Evolutionary conservation across 2,329 filamentous ascomycete genomes (phyloP).

Genomic region (Colletotrichum liaoningense): DNA sequence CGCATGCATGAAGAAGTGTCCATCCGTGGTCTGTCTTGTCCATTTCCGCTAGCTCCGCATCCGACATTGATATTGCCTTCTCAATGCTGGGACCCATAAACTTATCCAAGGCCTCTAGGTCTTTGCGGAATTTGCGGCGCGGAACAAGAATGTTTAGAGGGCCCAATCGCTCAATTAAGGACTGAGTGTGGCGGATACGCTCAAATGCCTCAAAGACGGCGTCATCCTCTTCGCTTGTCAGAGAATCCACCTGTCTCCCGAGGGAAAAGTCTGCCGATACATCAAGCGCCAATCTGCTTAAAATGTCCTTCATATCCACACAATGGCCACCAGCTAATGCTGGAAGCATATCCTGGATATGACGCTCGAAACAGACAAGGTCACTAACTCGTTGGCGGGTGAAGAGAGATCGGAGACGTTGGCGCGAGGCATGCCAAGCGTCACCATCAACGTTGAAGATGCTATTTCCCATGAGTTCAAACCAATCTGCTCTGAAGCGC

Average conservation of each 20-base stretch:
- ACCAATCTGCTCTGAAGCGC: conserved; percentile 53
- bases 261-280: conserved; percentile 76
- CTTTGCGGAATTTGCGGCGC: conserved; percentile 66
- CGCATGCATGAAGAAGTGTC: conserved; percentile 81
- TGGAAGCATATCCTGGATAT: conserved; percentile 67
- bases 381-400: conserved; percentile 57
- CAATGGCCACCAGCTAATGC: conserved; percentile 64
- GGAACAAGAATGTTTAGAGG: conserved; percentile 70
- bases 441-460: conserved; percentile 66
- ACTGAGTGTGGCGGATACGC: conserved; percentile 74
- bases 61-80: conserved; percentile 69
- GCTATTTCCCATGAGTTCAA: conserved; percentile 62
- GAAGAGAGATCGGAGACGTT: conserved; percentile 65
- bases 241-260: conserved; percentile 64
- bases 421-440: conserved; percentile 62
- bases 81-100: conserved; percentile 79
- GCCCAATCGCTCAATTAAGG: conserved; percentile 47
- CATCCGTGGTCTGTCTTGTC: conserved; percentile 64
- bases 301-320: conserved; percentile 70
- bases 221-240: conserved; percentile 53
- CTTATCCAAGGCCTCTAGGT: conserved; percentile 71
- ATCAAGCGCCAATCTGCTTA: conserved; percentile 74
- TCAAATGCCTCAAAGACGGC: conserved; percentile 77
- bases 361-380: conserved; percentile 68
- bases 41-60: conserved; percentile 74